A percentile compares a stretch with the other conserved stretches of the same genome.
Evolutionary conservation across 1,139 yeast species (phyloP).

Genomic region (Taphrina confusa): DNA sequence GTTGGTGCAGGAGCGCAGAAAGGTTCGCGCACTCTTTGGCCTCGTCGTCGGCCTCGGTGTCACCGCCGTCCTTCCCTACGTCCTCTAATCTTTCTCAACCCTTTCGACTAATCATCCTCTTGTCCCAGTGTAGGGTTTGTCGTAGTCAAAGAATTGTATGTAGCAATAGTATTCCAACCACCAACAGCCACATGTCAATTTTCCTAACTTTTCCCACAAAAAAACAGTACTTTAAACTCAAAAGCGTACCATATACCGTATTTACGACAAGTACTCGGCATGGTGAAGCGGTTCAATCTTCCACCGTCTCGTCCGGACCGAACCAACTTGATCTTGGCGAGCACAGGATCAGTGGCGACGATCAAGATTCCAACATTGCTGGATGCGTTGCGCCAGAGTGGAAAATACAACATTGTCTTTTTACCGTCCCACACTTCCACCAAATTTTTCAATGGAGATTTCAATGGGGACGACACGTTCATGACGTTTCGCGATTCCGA

Average conservation of each 20-base stretch:
- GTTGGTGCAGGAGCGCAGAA: constrained; percentile 35
- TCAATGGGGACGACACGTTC: constrained; percentile 65
- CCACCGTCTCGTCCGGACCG: constrained; percentile 3
- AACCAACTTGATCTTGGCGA: constrained; percentile 70
- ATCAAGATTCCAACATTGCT: constrained; percentile 67
- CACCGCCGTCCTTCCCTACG: constrained; percentile 33
- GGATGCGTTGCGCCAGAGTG: background rate
- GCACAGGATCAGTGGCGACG: constrained; percentile 96
- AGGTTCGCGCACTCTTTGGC: constrained; percentile 37
- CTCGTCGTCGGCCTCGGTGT: constrained; percentile 38
- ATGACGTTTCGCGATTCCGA: constrained; percentile 93
- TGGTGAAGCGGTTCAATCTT: background rate
- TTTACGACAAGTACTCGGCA: background rate
- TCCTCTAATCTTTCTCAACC: constrained; percentile 7
- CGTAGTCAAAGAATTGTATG: background rate
- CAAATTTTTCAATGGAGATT: constrained; percentile 69
- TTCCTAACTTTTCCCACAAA: too few species aligned
- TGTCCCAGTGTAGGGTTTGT: background rate
- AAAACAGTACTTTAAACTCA: too few species aligned
- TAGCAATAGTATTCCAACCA: background rate
- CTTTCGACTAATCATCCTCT: background rate
- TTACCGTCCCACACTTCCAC: constrained; percentile 74
- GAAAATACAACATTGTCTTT: constrained; percentile 54
- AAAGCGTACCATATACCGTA: too few species aligned
- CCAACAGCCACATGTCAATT: too few species aligned